Conservation (phyloP, 495 filamentous ascomycete genomes). For the Thozetella sp. region DNA sequence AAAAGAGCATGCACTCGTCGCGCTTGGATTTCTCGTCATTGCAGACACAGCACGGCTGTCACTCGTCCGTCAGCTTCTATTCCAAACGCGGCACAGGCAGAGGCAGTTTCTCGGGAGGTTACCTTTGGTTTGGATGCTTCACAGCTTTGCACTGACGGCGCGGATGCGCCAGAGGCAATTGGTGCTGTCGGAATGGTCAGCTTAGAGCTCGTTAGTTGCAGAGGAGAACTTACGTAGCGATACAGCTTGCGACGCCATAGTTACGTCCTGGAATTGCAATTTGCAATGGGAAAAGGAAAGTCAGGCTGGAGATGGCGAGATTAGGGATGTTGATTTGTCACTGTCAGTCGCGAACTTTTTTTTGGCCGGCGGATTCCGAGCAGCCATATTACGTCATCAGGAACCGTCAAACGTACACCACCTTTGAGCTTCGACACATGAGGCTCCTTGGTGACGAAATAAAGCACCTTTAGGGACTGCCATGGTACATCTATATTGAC, state of each 20-base stretch:
- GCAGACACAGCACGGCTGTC: conserved; percentile 94
- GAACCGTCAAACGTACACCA: no score
- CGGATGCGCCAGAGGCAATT: conserved; percentile 22
- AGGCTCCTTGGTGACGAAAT: no score
- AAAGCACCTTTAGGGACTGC: no score
- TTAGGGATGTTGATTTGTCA: neutral
- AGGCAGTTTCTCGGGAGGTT: conserved; percentile 1
- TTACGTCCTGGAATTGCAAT: neutral
- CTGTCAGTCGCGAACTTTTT: conserved; percentile 1
- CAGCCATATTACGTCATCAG: neutral
- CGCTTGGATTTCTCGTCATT: conserved; percentile 89
- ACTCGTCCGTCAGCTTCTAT: neutral
- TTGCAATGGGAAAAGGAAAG: neutral
- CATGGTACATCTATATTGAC: no score
- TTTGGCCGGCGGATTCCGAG: neutral
- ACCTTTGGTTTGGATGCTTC: conserved; percentile 48
- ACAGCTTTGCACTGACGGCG: conserved; percentile 16
- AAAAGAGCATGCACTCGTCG: conserved; percentile 99
- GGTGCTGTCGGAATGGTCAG: conserved; percentile 19
- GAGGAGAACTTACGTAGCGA: conserved; percentile 30
- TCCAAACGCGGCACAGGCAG: neutral
- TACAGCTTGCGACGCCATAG: conserved; percentile 32
- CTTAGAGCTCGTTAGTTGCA: neutral
- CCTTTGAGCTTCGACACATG: neutral
- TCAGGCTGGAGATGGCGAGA: neutral